Percentiles rank a stretch among this genome's conserved stretches.
Conservation (phyloP, 2,329 filamentous ascomycete species). For the Alternaria incomplexa region DNA sequence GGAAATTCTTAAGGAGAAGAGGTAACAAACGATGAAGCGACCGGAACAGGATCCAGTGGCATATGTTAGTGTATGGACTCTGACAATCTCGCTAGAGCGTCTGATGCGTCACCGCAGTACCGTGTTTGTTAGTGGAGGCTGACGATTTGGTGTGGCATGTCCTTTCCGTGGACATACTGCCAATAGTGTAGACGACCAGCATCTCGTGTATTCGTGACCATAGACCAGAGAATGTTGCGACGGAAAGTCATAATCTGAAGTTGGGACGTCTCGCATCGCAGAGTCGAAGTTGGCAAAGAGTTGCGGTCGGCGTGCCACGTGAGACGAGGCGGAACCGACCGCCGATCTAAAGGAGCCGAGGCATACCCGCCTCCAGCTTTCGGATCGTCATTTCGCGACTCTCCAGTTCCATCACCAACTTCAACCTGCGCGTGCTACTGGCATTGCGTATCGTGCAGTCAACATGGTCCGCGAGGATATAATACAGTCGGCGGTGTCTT, state of each 20-base stretch:
- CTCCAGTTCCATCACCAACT: constrained; percentile 13
- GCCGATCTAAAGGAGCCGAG: constrained; percentile 18
- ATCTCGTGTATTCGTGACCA: not conserved
- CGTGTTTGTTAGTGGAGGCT: not conserved
- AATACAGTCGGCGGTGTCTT: constrained; percentile 74
- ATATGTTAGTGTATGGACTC: not conserved
- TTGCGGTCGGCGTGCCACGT: constrained; percentile 10
- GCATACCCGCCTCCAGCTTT: constrained; percentile 23
- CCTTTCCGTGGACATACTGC: not conserved
- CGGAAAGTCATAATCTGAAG: not conserved
- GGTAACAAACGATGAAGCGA: not conserved
- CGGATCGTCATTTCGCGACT: constrained; percentile 20
- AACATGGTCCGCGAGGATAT: constrained; percentile 95
- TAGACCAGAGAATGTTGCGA: not conserved
- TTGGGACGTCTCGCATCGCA: constrained; percentile 1
- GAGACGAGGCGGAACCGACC: constrained; percentile 14
- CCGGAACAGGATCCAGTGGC: not conserved
- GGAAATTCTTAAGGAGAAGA: not conserved
- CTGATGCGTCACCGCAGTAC: not conserved
- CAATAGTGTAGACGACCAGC: not conserved
- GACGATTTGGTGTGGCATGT: not conserved
- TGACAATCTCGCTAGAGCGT: not conserved
- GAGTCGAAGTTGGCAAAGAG: constrained; percentile 9
- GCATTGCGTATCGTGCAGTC: constrained; percentile 31
- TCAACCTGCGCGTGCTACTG: constrained; percentile 15